Conservation (phyloP, 108 stramenopile genomes). For the Heterococcus sp. region DNA sequence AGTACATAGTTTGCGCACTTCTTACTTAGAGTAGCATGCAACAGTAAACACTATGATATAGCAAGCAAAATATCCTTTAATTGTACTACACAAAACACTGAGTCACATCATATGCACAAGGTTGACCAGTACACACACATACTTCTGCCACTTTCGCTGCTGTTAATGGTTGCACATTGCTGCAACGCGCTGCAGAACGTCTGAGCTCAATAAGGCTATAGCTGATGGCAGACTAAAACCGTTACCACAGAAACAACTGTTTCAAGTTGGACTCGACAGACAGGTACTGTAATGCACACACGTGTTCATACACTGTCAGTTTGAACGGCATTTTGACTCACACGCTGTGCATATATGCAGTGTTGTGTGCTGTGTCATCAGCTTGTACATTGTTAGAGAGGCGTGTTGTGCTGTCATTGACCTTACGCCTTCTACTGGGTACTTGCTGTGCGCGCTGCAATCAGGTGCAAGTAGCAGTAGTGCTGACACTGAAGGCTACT, state of each 20-base stretch:
- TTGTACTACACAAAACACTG: background rate
- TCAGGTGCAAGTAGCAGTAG: constrained; percentile 15
- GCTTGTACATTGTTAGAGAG: too few species aligned
- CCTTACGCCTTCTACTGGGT: too few species aligned
- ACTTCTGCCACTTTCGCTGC: background rate
- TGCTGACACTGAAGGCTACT: constrained; percentile 14
- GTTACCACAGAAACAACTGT: constrained; percentile 1
- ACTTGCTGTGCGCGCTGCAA: too few species aligned
- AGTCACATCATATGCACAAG: background rate
- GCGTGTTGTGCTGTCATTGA: too few species aligned
- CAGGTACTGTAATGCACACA: too few species aligned
- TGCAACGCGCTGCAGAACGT: background rate
- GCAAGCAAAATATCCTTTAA: background rate
- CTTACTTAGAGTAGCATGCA: too few species aligned
- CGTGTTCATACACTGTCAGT: too few species aligned
- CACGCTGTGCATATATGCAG: too few species aligned
- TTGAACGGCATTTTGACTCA: too few species aligned
- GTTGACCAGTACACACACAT: background rate
- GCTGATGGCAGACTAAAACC: constrained; percentile 20
- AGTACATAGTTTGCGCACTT: too few species aligned
- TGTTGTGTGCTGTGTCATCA: too few species aligned
- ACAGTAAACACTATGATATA: background rate
- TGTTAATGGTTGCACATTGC: background rate
- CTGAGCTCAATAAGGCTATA: constrained; percentile 21
- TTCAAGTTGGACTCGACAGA: background rate